Evolutionary conservation across 306 rosid genomes (phyloP).

Genomic region (Abrus precatorius): DNA sequence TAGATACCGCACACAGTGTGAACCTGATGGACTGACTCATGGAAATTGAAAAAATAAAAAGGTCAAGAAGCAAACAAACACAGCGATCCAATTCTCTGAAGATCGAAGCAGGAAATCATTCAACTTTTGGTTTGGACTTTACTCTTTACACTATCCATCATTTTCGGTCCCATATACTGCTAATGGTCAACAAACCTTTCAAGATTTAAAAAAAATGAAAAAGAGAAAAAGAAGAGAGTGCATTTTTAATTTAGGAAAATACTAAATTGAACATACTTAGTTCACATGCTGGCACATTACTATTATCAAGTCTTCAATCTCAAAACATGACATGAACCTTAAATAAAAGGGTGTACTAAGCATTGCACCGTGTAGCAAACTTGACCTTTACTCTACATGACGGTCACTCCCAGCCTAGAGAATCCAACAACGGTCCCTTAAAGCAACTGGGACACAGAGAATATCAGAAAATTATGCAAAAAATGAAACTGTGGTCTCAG

Average conservation of each 20-base stretch:
- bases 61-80: slow-evolving; percentile 17
- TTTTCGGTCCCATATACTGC: slow-evolving; percentile 15
- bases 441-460: slow-evolving; percentile 54
- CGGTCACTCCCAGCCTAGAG: slow-evolving; percentile 52
- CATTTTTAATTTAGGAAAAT: neutral
- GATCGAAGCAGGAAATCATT: neutral
- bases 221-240: neutral
- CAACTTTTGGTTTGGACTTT: slow-evolving; percentile 5
- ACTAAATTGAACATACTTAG: neutral
- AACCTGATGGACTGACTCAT: neutral
- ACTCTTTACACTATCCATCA: slow-evolving; percentile 2
- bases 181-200: slow-evolving; percentile 23
- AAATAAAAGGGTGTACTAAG: slow-evolving; percentile 41
- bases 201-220: neutral
- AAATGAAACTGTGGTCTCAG: slow-evolving; percentile 28
- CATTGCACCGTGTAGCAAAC: slow-evolving; percentile 40
- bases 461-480: slow-evolving; percentile 39
- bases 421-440: slow-evolving; percentile 62
- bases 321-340: neutral
- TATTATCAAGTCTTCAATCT: neutral
- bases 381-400: slow-evolving; percentile 38
- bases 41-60: neutral
- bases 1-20: neutral
- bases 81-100: neutral
- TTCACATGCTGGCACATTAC: neutral